phyloP scores from a whole-genome alignment of 331 rosid genomes.

The Dryas integrifolia region DNA sequence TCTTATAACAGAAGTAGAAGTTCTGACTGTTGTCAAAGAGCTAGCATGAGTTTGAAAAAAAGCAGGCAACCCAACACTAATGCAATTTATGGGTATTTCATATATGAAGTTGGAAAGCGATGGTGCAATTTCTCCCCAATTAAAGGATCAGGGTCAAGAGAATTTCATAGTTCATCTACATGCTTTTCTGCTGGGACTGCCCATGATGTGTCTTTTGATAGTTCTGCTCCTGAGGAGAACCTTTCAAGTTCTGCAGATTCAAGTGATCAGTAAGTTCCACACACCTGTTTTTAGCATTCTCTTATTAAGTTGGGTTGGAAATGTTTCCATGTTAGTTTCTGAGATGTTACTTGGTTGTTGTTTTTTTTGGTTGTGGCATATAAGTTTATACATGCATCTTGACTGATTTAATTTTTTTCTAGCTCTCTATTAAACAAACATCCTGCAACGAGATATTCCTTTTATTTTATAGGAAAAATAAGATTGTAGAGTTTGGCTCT shows the following conservation, averaged over 20 bases:
- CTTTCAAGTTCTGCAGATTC: slow-evolving; percentile 56
- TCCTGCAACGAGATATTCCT: not conserved
- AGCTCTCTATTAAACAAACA: not conserved
- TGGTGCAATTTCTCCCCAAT: slow-evolving; percentile 36
- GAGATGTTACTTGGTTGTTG: not conserved
- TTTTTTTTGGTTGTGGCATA: not conserved
- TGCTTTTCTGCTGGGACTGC: slow-evolving; percentile 63
- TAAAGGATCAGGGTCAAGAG: slow-evolving; percentile 48
- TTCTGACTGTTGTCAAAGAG: slow-evolving; percentile 41
- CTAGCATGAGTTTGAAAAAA: slow-evolving; percentile 66
- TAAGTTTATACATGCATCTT: not conserved
- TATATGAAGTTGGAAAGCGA: slow-evolving; percentile 52
- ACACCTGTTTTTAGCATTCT: slow-evolving; percentile 13
- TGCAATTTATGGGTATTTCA: slow-evolving; percentile 62
- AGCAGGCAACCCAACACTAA: slow-evolving; percentile 46
- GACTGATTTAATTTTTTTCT: not conserved
- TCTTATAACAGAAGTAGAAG: slow-evolving; percentile 28
- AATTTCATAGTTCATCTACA: slow-evolving; percentile 53
- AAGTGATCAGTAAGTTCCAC: slow-evolving; percentile 58
- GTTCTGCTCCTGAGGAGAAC: slow-evolving; percentile 64
- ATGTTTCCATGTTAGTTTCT: not conserved
- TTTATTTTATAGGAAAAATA: not conserved
- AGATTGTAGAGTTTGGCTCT: not conserved
- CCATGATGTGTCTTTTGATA: slow-evolving; percentile 67
- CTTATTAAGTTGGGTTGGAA: not conserved